phyloP scores from a whole-genome alignment of 352 stramenopile genomes.

The Globisporangium radiosum region DNA sequence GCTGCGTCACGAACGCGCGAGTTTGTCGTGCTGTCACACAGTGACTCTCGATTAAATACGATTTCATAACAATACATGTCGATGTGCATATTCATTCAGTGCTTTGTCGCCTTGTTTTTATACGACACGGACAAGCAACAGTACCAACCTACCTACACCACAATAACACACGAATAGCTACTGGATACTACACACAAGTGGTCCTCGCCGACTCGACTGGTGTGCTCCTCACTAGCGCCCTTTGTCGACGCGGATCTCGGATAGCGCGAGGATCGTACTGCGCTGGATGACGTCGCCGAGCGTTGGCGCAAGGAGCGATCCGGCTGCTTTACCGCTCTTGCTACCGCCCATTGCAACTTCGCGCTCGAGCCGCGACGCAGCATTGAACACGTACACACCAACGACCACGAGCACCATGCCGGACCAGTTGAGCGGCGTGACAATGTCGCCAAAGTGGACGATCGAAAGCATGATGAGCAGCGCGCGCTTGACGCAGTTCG shows the following conservation, averaged over 20 bases:
- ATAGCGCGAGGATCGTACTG: constrained; percentile 48
- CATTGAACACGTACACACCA: constrained; percentile 87
- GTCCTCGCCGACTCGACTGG: too few species aligned
- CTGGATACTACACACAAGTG: background rate
- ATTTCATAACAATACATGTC: too few species aligned
- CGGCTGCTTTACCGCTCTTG: constrained; percentile 13
- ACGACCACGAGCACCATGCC: constrained; percentile 85
- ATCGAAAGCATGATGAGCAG: constrained; percentile 90
- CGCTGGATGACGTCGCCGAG: constrained; percentile 22
- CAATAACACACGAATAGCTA: too few species aligned
- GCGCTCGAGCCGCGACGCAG: constrained; percentile 54
- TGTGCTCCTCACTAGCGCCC: background rate
- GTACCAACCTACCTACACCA: too few species aligned
- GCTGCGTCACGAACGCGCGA: background rate
- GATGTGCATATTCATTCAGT: too few species aligned
- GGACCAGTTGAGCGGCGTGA: constrained; percentile 77
- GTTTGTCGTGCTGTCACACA: background rate
- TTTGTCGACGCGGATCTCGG: constrained; percentile 51
- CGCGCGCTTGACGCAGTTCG: constrained; percentile 88
- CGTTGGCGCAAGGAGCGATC: constrained; percentile 24
- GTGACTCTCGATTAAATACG: background rate
- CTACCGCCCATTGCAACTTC: constrained; percentile 6
- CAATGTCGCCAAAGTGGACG: constrained; percentile 82
- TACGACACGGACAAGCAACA: too few species aligned
- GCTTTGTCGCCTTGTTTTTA: background rate